A percentile compares a stretch with the other conserved stretches of the same genome.
phyloP scores from a whole-genome alignment of 768 basidiomycete genomes.

The Mycena sanguinolenta region DNA sequence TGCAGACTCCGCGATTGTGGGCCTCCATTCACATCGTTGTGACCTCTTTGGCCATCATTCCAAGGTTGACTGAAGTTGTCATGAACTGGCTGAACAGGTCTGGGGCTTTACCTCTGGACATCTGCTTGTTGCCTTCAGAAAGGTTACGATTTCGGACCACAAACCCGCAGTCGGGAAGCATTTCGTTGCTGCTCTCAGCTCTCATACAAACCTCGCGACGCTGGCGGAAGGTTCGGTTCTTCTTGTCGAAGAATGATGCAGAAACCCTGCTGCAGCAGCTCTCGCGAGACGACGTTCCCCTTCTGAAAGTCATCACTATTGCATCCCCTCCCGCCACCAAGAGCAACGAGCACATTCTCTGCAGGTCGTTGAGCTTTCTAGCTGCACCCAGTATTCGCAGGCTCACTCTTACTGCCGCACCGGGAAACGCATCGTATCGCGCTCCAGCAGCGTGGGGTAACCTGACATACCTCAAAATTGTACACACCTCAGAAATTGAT shows the following conservation, averaged over 20 bases:
- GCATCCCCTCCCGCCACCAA: too few relatives aligned
- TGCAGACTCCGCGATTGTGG: not conserved
- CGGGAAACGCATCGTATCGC: too few relatives aligned
- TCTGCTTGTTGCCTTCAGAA: not conserved
- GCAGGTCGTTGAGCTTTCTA: too few relatives aligned
- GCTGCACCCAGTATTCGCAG: too few relatives aligned
- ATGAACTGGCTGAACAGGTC: not conserved
- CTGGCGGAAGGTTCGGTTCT: slow-evolving; percentile 2
- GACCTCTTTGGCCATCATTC: not conserved
- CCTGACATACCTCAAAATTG: slow-evolving; percentile 4
- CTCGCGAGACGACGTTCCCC: too few relatives aligned
- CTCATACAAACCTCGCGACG: slow-evolving; percentile 5
- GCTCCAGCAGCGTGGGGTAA: slow-evolving; percentile 2
- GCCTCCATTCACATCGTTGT: not conserved
- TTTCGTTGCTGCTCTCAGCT: slow-evolving; percentile 1
- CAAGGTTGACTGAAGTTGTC: not conserved
- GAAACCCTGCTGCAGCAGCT: not conserved
- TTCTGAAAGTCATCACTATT: too few relatives aligned
- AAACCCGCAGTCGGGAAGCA: not conserved
- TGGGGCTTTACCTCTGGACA: not conserved
- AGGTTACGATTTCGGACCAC: not conserved
- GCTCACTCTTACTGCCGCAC: too few relatives aligned
- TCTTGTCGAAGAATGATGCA: slow-evolving; percentile 6
- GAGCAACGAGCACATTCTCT: too few relatives aligned
- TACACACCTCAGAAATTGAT: slow-evolving; percentile 1